Base-by-base conservation (phyloP, 768 basidiomycete species). In the Strobilomyces echinocephalus region DNA sequence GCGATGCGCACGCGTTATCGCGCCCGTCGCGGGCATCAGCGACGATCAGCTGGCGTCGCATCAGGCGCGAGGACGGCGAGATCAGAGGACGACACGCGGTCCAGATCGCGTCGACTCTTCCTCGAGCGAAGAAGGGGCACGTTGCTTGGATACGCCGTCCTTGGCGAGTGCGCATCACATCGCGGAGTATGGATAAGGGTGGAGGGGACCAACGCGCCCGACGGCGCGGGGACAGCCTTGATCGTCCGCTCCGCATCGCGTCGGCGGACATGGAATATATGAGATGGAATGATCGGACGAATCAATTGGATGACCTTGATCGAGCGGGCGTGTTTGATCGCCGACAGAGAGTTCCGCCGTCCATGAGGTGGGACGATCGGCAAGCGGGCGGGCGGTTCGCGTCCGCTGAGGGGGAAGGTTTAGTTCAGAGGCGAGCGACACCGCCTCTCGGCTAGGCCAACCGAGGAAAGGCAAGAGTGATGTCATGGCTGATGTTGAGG, bases 271-370 rank as follows among this genome's bases (percentile, higher is more conserved):
- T 50, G 59, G 24, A 26, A 52, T 41, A 18, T 4, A 42, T 49
- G 45, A 30, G 54, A 58, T 53, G 36, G 36, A 15, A 5, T 33
- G 54, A 53, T 52, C 51, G 26, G 36, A 51, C 10, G 40, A 35
- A 44, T 48, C 46, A 14, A 40, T 49, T 11, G 57, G 5, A 1
- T 18, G n/a, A 12, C 31, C 21, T 50, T 43, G 54, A 16, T 20
- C 7, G 30, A 31, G 54, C 28, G 39, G 35, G 56, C 50, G 47
- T 59, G 60, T 59, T 52, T 63, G 62, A 63, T 65, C 63, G 46
- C 54, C 53, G 59, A 46, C 51, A 55, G 50, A 38, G 56, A 24
- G 45, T 40, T 49, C 28, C n/a, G 30, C 30, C 50, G 28, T 12
- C 30, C 30, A 30, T 30, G 30, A 30, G 30, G 30, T 43, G 61